Conservation (phyloP, 176 grass and related monocot species). For the Avena insularis region DNA sequence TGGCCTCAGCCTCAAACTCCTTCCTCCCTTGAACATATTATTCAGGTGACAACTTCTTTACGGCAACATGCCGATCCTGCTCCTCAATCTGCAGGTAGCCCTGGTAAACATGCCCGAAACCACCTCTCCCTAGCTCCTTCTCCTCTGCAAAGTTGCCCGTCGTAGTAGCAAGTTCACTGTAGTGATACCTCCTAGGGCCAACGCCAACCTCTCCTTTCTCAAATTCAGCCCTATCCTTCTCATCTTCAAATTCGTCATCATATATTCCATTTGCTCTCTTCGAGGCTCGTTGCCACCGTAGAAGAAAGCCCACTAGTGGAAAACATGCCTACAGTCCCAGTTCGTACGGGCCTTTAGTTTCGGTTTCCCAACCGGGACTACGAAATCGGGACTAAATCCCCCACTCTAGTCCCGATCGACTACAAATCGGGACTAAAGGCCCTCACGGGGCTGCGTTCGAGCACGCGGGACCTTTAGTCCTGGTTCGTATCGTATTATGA, state of each 20-base stretch:
- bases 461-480: no score
- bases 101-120: conserved; percentile 38
- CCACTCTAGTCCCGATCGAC: no score
- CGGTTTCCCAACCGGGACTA: no score
- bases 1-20: conserved; percentile 59
- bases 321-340: no score
- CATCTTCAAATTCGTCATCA: background rate
- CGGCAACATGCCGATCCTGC: conserved; percentile 7
- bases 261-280: background rate
- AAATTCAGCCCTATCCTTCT: background rate
- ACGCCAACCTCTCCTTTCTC: conserved; percentile 4
- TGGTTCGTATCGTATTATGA: no score
- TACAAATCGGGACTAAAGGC: no score
- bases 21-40: conserved; percentile 30
- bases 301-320: conserved; percentile 7
- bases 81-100: conserved; percentile 7
- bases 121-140: conserved; percentile 35
- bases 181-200: conserved; percentile 28
- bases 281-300: background rate
- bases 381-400: no score
- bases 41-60: conserved; percentile 34
- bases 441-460: no score
- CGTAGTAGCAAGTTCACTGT: conserved; percentile 21
- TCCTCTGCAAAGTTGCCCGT: conserved; percentile 32
- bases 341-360: no score